Conservation (phyloP, 2,329 filamentous ascomycete genomes). For the Paecilomyces niveus region DNA sequence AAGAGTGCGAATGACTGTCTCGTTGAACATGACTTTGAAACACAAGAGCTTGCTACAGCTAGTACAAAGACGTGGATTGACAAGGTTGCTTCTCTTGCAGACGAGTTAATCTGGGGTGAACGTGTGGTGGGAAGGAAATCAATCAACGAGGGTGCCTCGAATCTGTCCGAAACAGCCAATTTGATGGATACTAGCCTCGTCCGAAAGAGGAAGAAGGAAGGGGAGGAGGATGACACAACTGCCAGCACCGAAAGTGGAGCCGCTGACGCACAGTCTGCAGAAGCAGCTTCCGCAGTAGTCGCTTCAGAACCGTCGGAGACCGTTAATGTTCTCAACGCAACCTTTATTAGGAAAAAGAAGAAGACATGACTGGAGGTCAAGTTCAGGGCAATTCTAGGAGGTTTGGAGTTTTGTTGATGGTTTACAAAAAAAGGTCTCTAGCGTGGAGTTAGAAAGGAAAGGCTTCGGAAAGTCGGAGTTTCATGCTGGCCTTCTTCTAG, state of each 20-base stretch:
- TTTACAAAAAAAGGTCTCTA: neutral
- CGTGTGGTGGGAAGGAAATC: conserved; percentile 24
- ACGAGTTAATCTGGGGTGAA: conserved; percentile 29
- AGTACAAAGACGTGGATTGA: conserved; percentile 37
- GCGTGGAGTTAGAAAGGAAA: neutral
- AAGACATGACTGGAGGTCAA: conserved; percentile 19
- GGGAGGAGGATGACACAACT: conserved; percentile 8
- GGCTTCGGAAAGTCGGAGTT: neutral
- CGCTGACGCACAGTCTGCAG: neutral
- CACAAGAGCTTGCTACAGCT: conserved; percentile 26
- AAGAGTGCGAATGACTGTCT: conserved; percentile 32
- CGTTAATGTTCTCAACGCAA: conserved; percentile 33
- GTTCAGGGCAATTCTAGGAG: neutral
- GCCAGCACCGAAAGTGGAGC: conserved; percentile 2
- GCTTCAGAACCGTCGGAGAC: conserved; percentile 2
- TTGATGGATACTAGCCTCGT: conserved; percentile 24
- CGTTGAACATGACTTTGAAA: conserved; percentile 37
- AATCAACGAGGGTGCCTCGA: conserved; percentile 6
- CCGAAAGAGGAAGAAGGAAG: conserved; percentile 32
- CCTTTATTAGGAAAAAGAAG: conserved; percentile 34
- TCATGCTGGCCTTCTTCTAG: neutral
- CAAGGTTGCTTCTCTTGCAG: conserved; percentile 32
- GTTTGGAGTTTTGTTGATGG: neutral
- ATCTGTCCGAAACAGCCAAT: conserved; percentile 12
- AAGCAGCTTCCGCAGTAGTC: conserved; percentile 3